A percentile compares a stretch with the other conserved stretches of the same genome.
These are phyloP conservation scores for Epichloe gansuensis DNA, from an alignment of 2,329 filamentous ascomycete species.

Conservation along the genomic window DNA sequence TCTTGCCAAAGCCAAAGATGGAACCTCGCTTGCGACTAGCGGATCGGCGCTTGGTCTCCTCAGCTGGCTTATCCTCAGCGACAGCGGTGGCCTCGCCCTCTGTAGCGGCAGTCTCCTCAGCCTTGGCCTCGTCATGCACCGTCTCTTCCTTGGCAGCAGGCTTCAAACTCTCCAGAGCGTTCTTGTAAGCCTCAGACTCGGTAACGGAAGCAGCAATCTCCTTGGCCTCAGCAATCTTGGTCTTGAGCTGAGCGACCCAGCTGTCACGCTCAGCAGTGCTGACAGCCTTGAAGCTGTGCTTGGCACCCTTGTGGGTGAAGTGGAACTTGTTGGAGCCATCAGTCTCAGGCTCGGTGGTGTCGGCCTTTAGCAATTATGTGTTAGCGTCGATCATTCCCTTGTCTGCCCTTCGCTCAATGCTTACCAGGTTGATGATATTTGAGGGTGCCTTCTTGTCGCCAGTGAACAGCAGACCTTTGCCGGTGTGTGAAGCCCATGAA, in stretches of 20 bases:
- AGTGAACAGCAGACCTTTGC: slow-evolving; percentile 89
- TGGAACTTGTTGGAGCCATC: slow-evolving; percentile 73
- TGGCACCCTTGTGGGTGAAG: slow-evolving; percentile 75
- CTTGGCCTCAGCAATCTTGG: slow-evolving; percentile 76
- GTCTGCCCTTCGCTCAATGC: slow-evolving; percentile 16
- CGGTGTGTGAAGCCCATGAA: slow-evolving; percentile 86
- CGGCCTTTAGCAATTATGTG: slow-evolving; percentile 28
- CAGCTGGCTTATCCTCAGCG: slow-evolving; percentile 20
- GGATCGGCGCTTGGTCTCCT: slow-evolving; percentile 50
- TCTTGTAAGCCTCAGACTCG: slow-evolving; percentile 80
- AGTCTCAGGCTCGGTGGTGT: slow-evolving; percentile 58
- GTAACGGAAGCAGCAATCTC: slow-evolving; percentile 60
- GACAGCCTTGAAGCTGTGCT: slow-evolving; percentile 85
- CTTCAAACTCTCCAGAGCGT: slow-evolving; percentile 60
- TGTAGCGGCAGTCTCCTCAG: slow-evolving; percentile 19
- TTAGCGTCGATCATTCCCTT: neutral
- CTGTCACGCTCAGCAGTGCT: slow-evolving; percentile 70
- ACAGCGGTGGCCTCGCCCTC: slow-evolving; percentile 19
- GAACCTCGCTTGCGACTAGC: slow-evolving; percentile 54
- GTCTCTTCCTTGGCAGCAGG: slow-evolving; percentile 20
- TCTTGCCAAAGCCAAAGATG: slow-evolving; percentile 51
- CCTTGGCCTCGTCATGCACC: slow-evolving; percentile 16
- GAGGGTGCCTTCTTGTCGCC: slow-evolving; percentile 73
- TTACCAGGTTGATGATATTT: slow-evolving; percentile 76
- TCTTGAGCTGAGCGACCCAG: slow-evolving; percentile 79